Conservation (phyloP, 345 rosid genomes). For the Salix purpurea region DNA sequence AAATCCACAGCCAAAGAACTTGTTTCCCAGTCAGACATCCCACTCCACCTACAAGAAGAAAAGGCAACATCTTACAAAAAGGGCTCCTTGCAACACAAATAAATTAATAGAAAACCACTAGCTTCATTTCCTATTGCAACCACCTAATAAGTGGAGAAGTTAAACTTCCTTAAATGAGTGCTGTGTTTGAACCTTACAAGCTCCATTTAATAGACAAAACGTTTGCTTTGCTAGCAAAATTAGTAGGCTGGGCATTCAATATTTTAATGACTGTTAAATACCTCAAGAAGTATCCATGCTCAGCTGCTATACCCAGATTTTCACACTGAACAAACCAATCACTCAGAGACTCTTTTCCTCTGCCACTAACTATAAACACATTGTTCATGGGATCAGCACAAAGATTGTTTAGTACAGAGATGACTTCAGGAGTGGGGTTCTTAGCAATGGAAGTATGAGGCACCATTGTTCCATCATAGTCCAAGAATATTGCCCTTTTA, state of each 20-base stretch:
- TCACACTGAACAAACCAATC: constrained; percentile 35
- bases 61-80: background rate
- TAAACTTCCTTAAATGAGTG: background rate
- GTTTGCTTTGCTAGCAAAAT: background rate
- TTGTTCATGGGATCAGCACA: constrained; percentile 37
- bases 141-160: background rate
- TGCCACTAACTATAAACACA: constrained; percentile 45
- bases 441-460: constrained; percentile 30
- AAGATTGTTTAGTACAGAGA: constrained; percentile 27
- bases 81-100: background rate
- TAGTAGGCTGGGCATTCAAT: background rate
- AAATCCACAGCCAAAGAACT: constrained; percentile 35
- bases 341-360: constrained; percentile 31
- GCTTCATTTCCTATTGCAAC: background rate
- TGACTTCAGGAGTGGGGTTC: constrained; percentile 26
- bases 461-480: constrained; percentile 46
- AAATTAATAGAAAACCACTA: background rate
- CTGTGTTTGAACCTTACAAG: background rate
- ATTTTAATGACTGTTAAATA: background rate
- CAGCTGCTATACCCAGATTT: constrained; percentile 44
- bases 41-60: constrained; percentile 44
- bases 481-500: constrained; percentile 43
- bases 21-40: constrained; percentile 47
- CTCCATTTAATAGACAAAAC: background rate
- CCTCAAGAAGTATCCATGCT: constrained; percentile 41